Conservation (phyloP, 2,329 filamentous ascomycete genomes). For the Erysiphe pulchra region DNA sequence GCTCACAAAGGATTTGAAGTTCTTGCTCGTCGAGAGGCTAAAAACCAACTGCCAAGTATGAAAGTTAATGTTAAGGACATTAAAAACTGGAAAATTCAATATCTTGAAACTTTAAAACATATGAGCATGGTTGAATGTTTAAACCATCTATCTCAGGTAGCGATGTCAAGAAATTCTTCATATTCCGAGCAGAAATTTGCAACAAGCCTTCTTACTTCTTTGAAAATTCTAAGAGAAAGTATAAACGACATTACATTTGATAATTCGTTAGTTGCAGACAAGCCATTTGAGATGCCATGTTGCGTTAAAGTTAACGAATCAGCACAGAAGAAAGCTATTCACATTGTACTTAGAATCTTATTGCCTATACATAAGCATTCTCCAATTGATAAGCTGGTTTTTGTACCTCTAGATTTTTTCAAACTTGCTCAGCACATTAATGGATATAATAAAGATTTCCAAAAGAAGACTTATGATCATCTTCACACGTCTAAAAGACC, state of each 20-base stretch:
- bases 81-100: constrained; percentile 26
- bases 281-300: background rate
- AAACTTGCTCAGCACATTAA: constrained; percentile 38
- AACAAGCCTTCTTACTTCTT: background rate
- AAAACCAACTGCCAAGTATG: constrained; percentile 34
- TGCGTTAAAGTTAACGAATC: background rate
- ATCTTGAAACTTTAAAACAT: constrained; percentile 19
- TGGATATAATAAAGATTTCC: constrained; percentile 31
- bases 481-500: background rate
- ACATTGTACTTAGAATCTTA: constrained; percentile 25
- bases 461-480: constrained; percentile 14
- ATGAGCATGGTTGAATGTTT: constrained; percentile 22
- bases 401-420: constrained; percentile 38
- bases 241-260: background rate
- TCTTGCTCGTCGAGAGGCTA: constrained; percentile 16
- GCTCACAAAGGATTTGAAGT: constrained; percentile 15
- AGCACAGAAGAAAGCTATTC: background rate
- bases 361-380: constrained; percentile 32
- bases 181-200: background rate
- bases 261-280: background rate
- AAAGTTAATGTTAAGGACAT: constrained; percentile 26
- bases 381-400: constrained; percentile 25
- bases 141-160: constrained; percentile 14
- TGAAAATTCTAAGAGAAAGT: background rate
- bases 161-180: constrained; percentile 10